Base-by-base conservation (phyloP, 164 flowering plant genomes). In the Aristolochia californica region DNA sequence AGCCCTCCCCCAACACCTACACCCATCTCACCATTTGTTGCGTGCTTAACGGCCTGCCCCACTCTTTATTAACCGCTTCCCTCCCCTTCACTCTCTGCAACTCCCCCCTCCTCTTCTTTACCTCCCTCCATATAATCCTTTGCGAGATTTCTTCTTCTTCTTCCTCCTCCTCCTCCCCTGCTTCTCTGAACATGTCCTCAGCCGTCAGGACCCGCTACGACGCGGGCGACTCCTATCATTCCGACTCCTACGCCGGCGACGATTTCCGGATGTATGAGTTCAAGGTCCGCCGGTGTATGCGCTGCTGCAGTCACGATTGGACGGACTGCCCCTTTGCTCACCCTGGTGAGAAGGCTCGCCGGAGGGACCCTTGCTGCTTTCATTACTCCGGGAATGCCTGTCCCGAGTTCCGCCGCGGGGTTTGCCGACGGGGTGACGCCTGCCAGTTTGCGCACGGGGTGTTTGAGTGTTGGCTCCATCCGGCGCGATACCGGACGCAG, bases 301-400 rank as follows among this genome's bases (percentile, higher is more conserved):
- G 96, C 12, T 81, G 93, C 69, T 79, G 96, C 0, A 80, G 82
- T 69, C 98, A 91, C 59, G 98, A 86, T 71, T 91, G 98, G 98
- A 91, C 98, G 0, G 96, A 86, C 56, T 91, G 98, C 64, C 98
- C 98, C 0, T 91, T 85, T 16, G 90, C 98, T 3, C 98, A 91
- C 43, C 96, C 98, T 0, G 96, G 96, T 16, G 97, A 91, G 63
- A 91, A 88, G 71, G 97, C 97, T 2, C 78, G 90, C 26, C 71
- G 98, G 7, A 63, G 96, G 17, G 96, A 86, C 55, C 98, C 96
- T 11, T 66, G 90, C 8, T 52, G 75, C 64, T 82, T 28, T 49
- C 77, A 75, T 50, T 91, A 91, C 66, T 77, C 84, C 13, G 89
- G 85, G 4, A 61, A 74, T 13, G 78, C 79, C 0, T 91, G 98